Base-by-base conservation (phyloP, 768 basidiomycete genomes). In the Pleurotus cornucopiae region DNA sequence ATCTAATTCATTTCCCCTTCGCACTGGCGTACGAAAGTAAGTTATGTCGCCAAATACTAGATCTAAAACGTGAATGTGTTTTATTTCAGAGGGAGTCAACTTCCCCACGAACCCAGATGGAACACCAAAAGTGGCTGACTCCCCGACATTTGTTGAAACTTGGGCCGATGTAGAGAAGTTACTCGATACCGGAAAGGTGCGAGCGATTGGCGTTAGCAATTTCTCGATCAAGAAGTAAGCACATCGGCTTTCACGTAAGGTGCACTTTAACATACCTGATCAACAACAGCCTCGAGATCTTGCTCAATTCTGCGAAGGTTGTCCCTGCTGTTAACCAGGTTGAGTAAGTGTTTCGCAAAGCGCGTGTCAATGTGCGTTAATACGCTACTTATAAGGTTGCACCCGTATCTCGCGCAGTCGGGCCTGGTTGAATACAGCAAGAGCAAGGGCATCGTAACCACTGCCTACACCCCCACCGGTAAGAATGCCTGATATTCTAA, bases 171-270 rank as follows among this genome's bases (percentile, higher is more conserved):
- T 84, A 60, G 82, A 84, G 66, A 75, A 77, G 49, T 60, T 83
- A 9, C 67, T 77, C 37, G 70, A 69, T 25, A 73, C 71, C 11
- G 78, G 78, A 0, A 77, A 75, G 60, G 78, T 72, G 6, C 75
- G 65, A 54, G 76, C 80, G 1, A 80, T 84, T 58, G 82, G 83
- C 0, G 80, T 85, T 45, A 80, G 79, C 64, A 85, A 85, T 64
- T 84, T 84, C 61, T 81, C 79, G 3, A 67, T 82, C 55, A 80
- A 83, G 61, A 82, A 72, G 79, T 82, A 56, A 11, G 74, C 64
- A 6, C 41, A 34, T 34, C 30, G 30, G 30, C 11, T 23, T 16
- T 38, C 51, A 21, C 4, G 20, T 2, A 34, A 34, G 30, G 30
- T 9, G 11, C 30, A 34, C 11, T 43, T 21, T 44, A 11, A 21